Base-by-base conservation (phyloP, 2,329 filamentous ascomycete species). In the Trichophyton equinum region DNA sequence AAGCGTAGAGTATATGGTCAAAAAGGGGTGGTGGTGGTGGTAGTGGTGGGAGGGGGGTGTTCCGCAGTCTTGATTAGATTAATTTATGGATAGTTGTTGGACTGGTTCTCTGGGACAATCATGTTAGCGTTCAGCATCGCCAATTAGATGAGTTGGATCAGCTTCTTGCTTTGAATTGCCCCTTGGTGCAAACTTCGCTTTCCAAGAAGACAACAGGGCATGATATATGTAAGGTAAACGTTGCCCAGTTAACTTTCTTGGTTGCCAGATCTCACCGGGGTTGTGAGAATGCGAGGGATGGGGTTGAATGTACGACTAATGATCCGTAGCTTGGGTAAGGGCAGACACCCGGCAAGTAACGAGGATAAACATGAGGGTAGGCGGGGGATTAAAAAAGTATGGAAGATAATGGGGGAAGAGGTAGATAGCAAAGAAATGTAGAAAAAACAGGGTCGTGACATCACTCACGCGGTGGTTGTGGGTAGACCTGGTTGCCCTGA, bases 401-500 rank as follows among this genome's bases (percentile, higher is more conserved):
- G 55, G 20, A 42, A 3, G n/a, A 15, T n/a, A 42, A 42, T 13
- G n/a, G n/a, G 18, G 15, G 15, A 15, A 44, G 40, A 2, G 40
- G 40, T n/a, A 44, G 40, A 44, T n/a, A 36, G 27, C 33, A 36
- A 40, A 56, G 46, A 56, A 53, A 55, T 56, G 62, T 18, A 55
- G 57, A 62, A 57, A 57, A 59, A 62, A 63, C 63, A 60, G 60
- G 65, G 63, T 65, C 65, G 65, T 66, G 64, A 66, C 60, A 65
- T 70, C 75, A 78, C 74, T 78, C 75, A 76, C 76, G 64, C 57
- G 64, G 76, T 73, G 75, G 75, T 68, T 77, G 76, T 36, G 51
- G 51, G 68, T 78, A 79, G 67, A 78, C 77, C 67, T 78, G 77
- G 65, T 74, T 75, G 68, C 74, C 75, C 68, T 78, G 77, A 57